phyloP scores from a whole-genome alignment of 768 basidiomycete genomes.

The Tulasnella sp. region DNA sequence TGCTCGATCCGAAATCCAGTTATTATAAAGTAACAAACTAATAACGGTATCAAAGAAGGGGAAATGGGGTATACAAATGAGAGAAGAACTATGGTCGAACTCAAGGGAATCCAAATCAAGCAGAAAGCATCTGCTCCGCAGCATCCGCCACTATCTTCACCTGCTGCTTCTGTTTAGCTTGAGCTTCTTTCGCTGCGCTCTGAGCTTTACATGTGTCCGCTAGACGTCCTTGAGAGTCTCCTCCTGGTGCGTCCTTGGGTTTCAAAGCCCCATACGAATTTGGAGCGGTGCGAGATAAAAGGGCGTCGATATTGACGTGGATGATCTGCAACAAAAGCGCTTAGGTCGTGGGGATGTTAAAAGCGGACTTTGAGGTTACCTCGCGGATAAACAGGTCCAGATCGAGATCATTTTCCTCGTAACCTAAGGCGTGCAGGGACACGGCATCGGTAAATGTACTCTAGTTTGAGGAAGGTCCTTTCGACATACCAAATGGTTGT shows the following conservation, averaged over 20 bases:
- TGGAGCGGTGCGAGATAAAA: slow-evolving; percentile 45
- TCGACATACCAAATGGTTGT: slow-evolving; percentile 27
- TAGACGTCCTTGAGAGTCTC: background rate
- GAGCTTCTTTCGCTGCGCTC: background rate
- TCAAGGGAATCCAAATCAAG: background rate
- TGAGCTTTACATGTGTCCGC: background rate
- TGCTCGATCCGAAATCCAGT: background rate
- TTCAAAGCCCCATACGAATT: slow-evolving; percentile 29
- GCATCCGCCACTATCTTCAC: background rate
- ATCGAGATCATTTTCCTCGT: slow-evolving; percentile 64
- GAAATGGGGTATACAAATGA: background rate
- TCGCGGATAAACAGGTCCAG: slow-evolving; percentile 37
- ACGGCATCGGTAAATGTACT: slow-evolving; percentile 59
- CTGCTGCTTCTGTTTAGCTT: background rate
- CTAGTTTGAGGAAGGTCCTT: slow-evolving; percentile 15
- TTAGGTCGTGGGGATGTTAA: too few species aligned
- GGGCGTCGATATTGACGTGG: slow-evolving; percentile 47
- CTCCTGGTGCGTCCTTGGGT: background rate
- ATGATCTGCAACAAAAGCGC: slow-evolving; percentile 48
- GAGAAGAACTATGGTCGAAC: background rate
- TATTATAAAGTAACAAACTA: background rate
- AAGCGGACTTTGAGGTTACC: background rate
- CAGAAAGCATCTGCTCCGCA: background rate
- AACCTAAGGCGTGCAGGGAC: slow-evolving; percentile 38
- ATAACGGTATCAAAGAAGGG: background rate